Base-by-base conservation (phyloP, 2,329 filamentous ascomycete species). In the Exophiala sp. region DNA sequence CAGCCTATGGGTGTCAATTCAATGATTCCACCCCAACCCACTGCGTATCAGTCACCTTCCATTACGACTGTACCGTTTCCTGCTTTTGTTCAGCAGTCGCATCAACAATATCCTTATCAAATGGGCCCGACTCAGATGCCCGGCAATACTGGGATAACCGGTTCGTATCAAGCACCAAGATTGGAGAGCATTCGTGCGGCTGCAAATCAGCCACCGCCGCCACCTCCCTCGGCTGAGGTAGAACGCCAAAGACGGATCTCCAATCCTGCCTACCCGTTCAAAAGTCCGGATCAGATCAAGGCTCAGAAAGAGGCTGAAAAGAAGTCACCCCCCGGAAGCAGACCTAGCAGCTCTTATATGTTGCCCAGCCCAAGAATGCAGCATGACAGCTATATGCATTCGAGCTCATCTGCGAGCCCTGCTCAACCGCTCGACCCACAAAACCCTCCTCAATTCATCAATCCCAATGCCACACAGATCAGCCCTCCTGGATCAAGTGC, bases 251-350 rank as follows among this genome's bases (percentile, higher is more conserved):
- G 62, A 11, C 52, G 60, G 10, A 64, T 62, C 36, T 62, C 60
- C 20, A 64, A 64, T 49, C 62, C 62, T 5, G 61, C 62, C 16
- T 64, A 62, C 48, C 62, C 62, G 2, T 64, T 64, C 49, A 64
- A 62, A 44, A 64, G 62, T 48, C 62, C 62, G 3, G 60, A 62
- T 52, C 62, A 62, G 50, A 64, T 64, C 53, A 59, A 61, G 48
- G 62, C 62, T 14, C 62, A 63, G 44, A 64, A 60, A 35, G 59
- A 62, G 39, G 60, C 60, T 10, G 56, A 60, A 35, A 61, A 64
- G 53, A 57, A 54, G 39, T 60, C 60, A 33, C 60, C 60, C 35
- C 53, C 62, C 5, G 57, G 57, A 9, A 64, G 62, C 49, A 47
- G 62, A 52, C 60, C 62, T 10, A 54, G 49, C 20, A 64, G 62